Percentiles rank a stretch among this genome's conserved stretches.
Conservation (phyloP, 2,329 filamentous ascomycete species). For the Fusarium brevicatenulatum region DNA sequence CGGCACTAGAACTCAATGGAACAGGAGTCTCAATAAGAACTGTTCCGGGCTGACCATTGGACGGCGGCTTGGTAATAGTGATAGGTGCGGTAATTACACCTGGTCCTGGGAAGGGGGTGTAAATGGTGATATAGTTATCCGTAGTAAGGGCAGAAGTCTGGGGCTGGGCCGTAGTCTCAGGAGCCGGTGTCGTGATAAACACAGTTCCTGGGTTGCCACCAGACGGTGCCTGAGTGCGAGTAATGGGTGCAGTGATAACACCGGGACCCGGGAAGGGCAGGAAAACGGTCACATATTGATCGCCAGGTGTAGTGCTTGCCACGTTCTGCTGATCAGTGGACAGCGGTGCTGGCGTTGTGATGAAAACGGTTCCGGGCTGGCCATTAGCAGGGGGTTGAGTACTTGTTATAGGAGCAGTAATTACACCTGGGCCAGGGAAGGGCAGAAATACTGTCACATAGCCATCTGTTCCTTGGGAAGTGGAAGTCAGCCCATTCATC, state of each 20-base stretch:
- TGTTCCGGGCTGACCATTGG: conserved; percentile 25
- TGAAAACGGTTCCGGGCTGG: conserved; percentile 16
- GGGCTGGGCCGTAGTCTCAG: background rate
- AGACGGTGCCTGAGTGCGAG: conserved; percentile 16
- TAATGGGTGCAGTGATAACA: conserved; percentile 26
- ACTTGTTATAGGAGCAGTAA: conserved; percentile 13
- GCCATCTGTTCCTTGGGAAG: conserved; percentile 3
- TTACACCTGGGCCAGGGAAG: conserved; percentile 5
- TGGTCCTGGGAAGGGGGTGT: conserved; percentile 29
- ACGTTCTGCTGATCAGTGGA: background rate
- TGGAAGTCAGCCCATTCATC: background rate
- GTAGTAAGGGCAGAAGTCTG: conserved; percentile 2
- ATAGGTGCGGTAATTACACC: conserved; percentile 21
- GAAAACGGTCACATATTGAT: conserved; percentile 19
- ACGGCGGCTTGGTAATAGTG: conserved; percentile 24
- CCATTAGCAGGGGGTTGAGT: background rate
- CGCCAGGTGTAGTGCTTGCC: background rate
- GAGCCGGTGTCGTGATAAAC: conserved; percentile 26
- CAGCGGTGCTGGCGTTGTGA: conserved; percentile 7
- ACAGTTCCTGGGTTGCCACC: conserved; percentile 24
- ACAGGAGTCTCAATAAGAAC: conserved; percentile 29
- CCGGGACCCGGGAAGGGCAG: conserved; percentile 21
- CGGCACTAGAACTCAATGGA: conserved; percentile 14
- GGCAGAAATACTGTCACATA: conserved; percentile 22
- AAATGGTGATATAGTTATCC: conserved; percentile 28